phyloP scores from a whole-genome alignment of 441 rosid species.

The Bocquillonia castaneifolia region DNA sequence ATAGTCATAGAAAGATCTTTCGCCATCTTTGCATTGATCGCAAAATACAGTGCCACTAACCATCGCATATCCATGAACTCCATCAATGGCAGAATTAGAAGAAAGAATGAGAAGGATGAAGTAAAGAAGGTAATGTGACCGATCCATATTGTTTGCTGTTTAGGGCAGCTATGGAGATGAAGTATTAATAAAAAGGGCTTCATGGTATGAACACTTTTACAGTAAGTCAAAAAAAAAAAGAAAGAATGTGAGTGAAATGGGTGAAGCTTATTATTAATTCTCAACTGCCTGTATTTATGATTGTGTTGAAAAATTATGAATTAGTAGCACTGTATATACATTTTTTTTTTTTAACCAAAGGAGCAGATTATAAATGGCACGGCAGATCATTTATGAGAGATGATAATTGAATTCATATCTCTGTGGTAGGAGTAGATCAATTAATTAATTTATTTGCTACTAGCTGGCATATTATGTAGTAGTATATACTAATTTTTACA shows the following conservation, averaged over 20 bases:
- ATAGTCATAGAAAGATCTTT: conserved; percentile 61
- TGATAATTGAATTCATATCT: not conserved
- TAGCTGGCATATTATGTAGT: not conserved
- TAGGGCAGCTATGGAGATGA: not conserved
- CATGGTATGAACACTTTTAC: conserved; percentile 15
- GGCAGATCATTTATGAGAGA: conserved; percentile 1
- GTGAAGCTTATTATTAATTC: conserved; percentile 11
- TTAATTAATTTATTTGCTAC: not conserved
- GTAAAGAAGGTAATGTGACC: conserved; percentile 33
- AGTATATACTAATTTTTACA: too few relatives aligned
- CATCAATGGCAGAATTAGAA: conserved; percentile 39
- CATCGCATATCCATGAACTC: conserved; percentile 45
- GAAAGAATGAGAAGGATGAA: conserved; percentile 41
- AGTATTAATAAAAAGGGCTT: conserved; percentile 1
- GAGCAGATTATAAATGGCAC: not conserved
- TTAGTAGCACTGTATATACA: too few relatives aligned
- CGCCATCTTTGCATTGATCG: conserved; percentile 90
- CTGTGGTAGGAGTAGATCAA: not conserved
- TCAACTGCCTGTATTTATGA: conserved; percentile 17
- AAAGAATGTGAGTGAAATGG: not conserved
- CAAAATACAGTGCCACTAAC: conserved; percentile 78
- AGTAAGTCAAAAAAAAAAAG: not conserved
- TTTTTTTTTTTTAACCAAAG: not conserved
- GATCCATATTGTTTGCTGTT: conserved; percentile 40
- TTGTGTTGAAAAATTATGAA: not conserved